Base-by-base conservation (phyloP, 202 grass and related monocot species). In the Schoenoplectus tabernaemontani region DNA sequence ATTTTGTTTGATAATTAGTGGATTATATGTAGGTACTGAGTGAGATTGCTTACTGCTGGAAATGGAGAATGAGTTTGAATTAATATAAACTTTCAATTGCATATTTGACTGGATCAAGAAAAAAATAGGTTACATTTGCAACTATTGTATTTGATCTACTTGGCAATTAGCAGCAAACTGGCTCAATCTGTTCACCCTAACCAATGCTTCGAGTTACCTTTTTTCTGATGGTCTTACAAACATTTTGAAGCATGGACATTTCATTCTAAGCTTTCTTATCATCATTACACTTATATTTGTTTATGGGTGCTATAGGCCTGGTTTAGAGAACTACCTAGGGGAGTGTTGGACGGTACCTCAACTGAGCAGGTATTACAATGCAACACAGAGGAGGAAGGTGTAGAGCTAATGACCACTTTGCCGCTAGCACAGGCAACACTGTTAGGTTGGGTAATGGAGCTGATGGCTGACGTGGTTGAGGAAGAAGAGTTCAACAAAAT, bases 401-500 rank as follows among this genome's bases (percentile, higher is more conserved):
- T 86, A n/a, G 85, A 91, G 70, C 80, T 91, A 1, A 87, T 84
- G 65, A 86, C 77, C 10, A 59, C 87, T 44, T 85, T 95, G 79
- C 92, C 87, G 15, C 74, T 64, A 36, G 89, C 84, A 8, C 78
- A 89, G 39, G 81, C 89, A 74, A 87, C 89, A 76, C 89, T 95
- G 56, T 89, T 95, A 65, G 80, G 79, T 33, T 95, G 92, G 92
- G 84, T 84, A 3, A 85, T 95, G 2, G 89, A 95, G 66, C 85
- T 95, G 57, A 95, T 91, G 92, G 85, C 83, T 42, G 92, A 95
- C 43, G 87, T 95, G 37, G 92, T 89, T 7, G 85, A 95, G 58
- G 87, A 91, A 82, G 92, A 95, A 79, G 87, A 86, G 59, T 85
- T 71, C 36, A 95, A 91, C 64, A 95, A 95, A 85, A 95, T 95